Conservation (phyloP, 495 filamentous ascomycete species). For the Aspergillus biplanus region DNA sequence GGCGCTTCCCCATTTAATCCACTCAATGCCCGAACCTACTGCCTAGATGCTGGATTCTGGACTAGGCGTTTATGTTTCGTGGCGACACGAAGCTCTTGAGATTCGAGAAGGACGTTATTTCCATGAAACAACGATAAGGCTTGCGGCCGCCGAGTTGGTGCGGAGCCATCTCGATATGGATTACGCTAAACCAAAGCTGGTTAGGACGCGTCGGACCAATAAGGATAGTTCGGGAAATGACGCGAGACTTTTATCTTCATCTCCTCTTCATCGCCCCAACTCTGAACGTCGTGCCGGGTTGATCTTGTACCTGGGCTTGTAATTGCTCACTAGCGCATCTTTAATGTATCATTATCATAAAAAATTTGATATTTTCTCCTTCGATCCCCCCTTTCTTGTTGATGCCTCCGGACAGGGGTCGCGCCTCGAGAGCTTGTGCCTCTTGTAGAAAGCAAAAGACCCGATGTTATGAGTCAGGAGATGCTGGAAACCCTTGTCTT, state of each 20-base stretch:
- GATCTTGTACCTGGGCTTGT: not conserved
- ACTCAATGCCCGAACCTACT: no score
- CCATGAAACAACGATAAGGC: no score
- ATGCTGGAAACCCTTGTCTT: constrained; percentile 36
- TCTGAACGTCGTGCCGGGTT: not conserved
- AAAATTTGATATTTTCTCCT: not conserved
- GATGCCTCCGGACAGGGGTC: constrained; percentile 49
- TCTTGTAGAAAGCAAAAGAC: constrained; percentile 51
- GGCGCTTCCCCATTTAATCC: no score
- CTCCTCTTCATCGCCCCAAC: not conserved
- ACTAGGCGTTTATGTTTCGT: no score
- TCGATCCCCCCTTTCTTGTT: not conserved
- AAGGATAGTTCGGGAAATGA: not conserved
- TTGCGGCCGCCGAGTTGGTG: no score
- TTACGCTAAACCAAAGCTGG: not conserved
- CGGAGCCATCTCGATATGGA: no score
- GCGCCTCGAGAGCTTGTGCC: constrained; percentile 48
- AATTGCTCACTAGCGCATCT: not conserved
- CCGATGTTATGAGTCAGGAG: constrained; percentile 44
- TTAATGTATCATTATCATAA: not conserved
- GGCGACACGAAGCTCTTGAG: no score
- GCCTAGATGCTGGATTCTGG: no score
- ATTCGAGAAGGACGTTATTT: no score
- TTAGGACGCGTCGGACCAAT: not conserved
- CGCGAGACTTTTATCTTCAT: not conserved